Base-by-base conservation (phyloP, 2,329 filamentous ascomycete species). In the Diplodia intermedia region DNA sequence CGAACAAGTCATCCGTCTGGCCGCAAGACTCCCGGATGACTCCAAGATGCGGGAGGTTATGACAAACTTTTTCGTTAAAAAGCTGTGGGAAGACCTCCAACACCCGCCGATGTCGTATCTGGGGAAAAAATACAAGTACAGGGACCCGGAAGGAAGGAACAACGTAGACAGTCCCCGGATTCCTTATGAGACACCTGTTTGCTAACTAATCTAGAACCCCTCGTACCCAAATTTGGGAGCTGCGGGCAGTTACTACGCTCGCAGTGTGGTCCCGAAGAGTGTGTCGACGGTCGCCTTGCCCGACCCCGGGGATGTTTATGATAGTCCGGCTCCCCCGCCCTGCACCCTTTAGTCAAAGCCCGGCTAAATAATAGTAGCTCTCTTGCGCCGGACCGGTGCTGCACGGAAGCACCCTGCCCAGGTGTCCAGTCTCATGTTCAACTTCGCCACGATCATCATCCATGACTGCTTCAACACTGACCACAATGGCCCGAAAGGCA, bases 391-490 rank as follows among this genome's bases (percentile, higher is more conserved):
- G 85, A 31, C 83, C 88, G 65, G 83, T 79, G 65, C 75, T 79
- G 8, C 86, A 86, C 72, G 36, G 40, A 83, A 86, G 65, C 89
- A 91, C 73, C 86, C 88, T 0, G 88, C 88, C 50, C 86, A 86
- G 20, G 86, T 91, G 43, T 91, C 89, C 0, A 88, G 87, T 71
- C 86, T 90, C 79, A 79, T 92, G 18, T 91, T 90, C 76, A 91
- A 91, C 70, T 81, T 90, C 54, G 90, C 89, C 0, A 86, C 88
- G 15, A 88, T 92, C 71, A 81, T 82, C 70, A 81, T 80, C 67
- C 73, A 77, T 79, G 86, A 88, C 73, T 75, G 88, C 57, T 90
- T 90, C 75, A 82, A 85, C 63, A 90, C 88, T 1, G 85, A 84
- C 71, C 84, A 85, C 18, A 79, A 79, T 4, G 86, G 91, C 75